Evolutionary conservation across 1,284 basidiomycete species (phyloP).

Genomic region (Rhizoctonia solani): DNA sequence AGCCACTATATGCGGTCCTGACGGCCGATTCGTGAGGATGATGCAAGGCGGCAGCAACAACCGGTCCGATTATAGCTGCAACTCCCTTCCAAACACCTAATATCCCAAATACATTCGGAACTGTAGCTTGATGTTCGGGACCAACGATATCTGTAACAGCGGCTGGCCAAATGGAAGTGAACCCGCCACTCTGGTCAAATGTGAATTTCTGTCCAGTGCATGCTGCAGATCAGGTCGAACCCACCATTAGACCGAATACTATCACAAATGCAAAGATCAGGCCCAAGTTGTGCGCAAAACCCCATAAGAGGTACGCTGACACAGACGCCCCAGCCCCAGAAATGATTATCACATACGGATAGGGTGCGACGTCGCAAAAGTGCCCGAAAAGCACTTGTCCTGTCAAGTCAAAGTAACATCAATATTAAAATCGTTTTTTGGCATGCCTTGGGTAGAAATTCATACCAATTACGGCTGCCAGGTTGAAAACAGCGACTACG

Average conservation of each 20-base stretch:
- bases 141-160: slow-evolving; percentile 6
- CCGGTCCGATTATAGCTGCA: slow-evolving; percentile 31
- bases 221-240: neutral
- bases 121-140: slow-evolving; percentile 8
- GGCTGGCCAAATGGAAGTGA: slow-evolving; percentile 19
- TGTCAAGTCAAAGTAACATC: neutral
- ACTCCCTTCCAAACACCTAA: slow-evolving; percentile 26
- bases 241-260: slow-evolving; percentile 31
- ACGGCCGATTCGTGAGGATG: neutral
- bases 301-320: slow-evolving; percentile 34
- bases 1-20: slow-evolving; percentile 19
- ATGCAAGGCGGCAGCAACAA: slow-evolving; percentile 35
- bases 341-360: slow-evolving; percentile 14
- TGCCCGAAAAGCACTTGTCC: slow-evolving; percentile 33
- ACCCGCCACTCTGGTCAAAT: slow-evolving; percentile 29
- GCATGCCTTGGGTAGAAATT: neutral
- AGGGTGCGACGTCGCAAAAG: slow-evolving; percentile 30
- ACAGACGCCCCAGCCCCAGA: slow-evolving; percentile 28
- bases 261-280: slow-evolving; percentile 34
- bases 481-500: slow-evolving; percentile 36
- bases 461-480: slow-evolving; percentile 27
- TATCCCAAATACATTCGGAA: slow-evolving; percentile 10
- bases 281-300: slow-evolving; percentile 27
- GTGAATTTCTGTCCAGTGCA: neutral
- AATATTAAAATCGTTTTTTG: no score